Evolutionary conservation across 441 rosid species (phyloP), one percentile per base, ranked within the genome.

Genomic region (Populus hybrid): DNA sequence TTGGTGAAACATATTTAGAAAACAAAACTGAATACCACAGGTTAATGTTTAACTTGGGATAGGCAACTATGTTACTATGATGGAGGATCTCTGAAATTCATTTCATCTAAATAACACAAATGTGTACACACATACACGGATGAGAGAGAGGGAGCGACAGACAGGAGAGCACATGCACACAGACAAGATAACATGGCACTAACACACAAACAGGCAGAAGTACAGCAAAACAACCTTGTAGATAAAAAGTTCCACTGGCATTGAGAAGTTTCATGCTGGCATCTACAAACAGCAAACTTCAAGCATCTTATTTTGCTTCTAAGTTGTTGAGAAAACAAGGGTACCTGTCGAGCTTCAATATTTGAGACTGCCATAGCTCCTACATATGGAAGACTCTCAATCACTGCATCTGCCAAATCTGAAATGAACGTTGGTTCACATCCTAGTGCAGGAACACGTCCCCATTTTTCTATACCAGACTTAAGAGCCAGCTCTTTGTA

Each of bases 281-380:
- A 9, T 8, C 35, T 1, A 72, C 9, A 18, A 36, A 10, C 6
- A 79, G 65, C 4, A 63, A 45, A n/a, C 24, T 26, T 61, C 77
- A 26, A 26, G 68, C 50, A 68, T 63, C 24, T 72, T 50, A 67
- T 35, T 71, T 63, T 31, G 38, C 24, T 69, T 26, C 26, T 26
- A 70, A 74, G 63, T 3, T 66, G 36, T 31, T 24, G 24, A 1
- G 26, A 8, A 56, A 67, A 64, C 66, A 65, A 23, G 23, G 18
- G 20, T 82, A 94, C 99, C 97, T 94, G 99, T 79, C 98, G 92
- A 85, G 98, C 99, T 88, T 96, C 98, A 76, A 94, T 94, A 87
- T 92, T 94, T 73, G 98, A 96, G 72, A 92, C 96, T 26, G 98
- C 99, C 98, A 96, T 93, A 76, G 98, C 98, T 76, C 98, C 98